Percentiles rank a stretch among this genome's conserved stretches.
These are phyloP conservation scores for Botryotinia calthae DNA, from an alignment of 2,329 filamentous ascomycete genomes.

Conservation along the genomic window DNA sequence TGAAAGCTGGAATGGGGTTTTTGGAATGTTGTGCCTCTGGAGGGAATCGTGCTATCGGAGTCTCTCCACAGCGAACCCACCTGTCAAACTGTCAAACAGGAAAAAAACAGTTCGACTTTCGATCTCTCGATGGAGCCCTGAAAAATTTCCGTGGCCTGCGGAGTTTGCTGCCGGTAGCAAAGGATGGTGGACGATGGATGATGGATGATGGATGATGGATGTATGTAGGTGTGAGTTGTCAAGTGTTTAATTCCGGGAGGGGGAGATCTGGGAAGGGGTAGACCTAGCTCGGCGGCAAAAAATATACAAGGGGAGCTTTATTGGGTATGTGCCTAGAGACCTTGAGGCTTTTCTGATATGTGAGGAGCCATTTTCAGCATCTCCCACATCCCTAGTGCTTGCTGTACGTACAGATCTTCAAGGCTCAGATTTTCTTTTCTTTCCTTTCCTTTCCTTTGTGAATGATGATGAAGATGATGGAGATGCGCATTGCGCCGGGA, in stretches of 20 bases:
- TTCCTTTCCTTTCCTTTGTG: background rate
- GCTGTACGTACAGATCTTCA: background rate
- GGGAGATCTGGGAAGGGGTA: background rate
- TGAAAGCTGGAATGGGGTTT: background rate
- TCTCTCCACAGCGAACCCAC: background rate
- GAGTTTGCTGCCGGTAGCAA: background rate
- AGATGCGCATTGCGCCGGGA: background rate
- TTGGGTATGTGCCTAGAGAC: background rate
- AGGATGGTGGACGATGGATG: background rate
- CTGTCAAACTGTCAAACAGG: background rate
- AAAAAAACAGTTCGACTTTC: background rate
- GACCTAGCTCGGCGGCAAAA: slow-evolving; percentile 11
- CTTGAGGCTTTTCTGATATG: background rate
- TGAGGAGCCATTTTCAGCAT: background rate
- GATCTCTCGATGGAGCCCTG: background rate
- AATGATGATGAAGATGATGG: background rate
- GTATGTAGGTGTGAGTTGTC: slow-evolving; percentile 13
- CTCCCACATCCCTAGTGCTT: background rate
- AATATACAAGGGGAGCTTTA: no score
- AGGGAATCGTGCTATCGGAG: background rate
- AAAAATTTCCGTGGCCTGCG: background rate
- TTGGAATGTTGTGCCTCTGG: background rate
- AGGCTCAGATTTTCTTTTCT: background rate
- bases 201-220: background rate
- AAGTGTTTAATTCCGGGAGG: slow-evolving; percentile 4